Evolutionary conservation across 371 early-diverging fungal species (phyloP).

Genomic region (Apophysomyces elegans): DNA sequence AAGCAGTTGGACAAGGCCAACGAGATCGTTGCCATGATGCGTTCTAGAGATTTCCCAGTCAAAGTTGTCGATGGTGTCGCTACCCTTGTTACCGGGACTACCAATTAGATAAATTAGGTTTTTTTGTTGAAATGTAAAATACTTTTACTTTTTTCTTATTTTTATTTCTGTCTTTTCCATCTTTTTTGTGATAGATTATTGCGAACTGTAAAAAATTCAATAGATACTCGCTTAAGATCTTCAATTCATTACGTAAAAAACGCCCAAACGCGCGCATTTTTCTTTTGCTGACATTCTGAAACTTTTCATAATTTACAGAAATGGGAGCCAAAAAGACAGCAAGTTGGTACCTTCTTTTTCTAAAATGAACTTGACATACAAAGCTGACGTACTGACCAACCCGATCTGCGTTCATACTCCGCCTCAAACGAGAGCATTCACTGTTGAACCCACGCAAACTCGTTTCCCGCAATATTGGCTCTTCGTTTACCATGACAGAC

Average conservation of each 20-base stretch:
- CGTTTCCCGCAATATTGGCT: background rate
- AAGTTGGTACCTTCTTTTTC: too few species aligned
- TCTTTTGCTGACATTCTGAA: too few species aligned
- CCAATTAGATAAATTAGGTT: background rate
- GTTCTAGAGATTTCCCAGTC: conserved; percentile 37
- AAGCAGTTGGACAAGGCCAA: conserved; percentile 43
- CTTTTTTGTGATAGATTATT: background rate
- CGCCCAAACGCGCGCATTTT: too few species aligned
- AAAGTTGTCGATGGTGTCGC: conserved; percentile 48
- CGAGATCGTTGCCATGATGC: conserved; percentile 39
- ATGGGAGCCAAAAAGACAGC: too few species aligned
- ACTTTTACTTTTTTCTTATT: background rate
- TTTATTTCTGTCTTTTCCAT: conserved; percentile 1
- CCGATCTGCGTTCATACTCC: background rate
- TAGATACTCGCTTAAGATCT: background rate
- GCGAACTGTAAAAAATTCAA: background rate
- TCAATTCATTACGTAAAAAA: background rate
- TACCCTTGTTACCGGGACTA: conserved; percentile 22
- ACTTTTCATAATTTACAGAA: too few species aligned
- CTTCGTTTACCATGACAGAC: conserved; percentile 16
- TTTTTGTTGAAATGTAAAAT: background rate
- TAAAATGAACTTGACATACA: too few species aligned
- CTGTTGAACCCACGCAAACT: background rate
- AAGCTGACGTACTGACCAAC: background rate
- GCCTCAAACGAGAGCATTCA: background rate